Evolutionary conservation across 208 protist species (phyloP), one percentile per base, ranked within the genome.

Genomic region (Acanthamoeba lenticulata): DNA sequence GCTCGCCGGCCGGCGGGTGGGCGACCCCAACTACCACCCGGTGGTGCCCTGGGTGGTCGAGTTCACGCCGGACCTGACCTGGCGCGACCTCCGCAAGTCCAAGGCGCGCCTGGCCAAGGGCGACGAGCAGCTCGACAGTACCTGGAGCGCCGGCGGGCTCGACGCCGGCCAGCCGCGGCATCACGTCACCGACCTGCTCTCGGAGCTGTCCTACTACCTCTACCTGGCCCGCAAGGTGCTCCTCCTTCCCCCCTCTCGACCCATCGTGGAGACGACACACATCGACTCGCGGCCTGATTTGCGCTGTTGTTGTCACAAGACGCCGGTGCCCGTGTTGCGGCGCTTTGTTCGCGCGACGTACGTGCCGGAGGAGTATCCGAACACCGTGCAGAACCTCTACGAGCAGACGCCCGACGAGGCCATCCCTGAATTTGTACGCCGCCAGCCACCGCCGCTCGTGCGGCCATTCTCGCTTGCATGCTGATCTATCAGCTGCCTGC

Each of bases 371-470:
- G 96, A 97, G 77, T 97, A 97, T 93, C 96, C 96, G 27, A 5
- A 32, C 6, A 91, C 96, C 0, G 67, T 97, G 45, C 83, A 94
- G 24, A 38, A 95, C 47, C 36, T 97, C 2, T 97, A 97, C 69
- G 44, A 96, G 13, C 97, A 95, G 96, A 97, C 96, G 15, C 96
- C 96, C 0, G 96, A 97, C 74, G 96, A 97, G 65, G 96, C 77
- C 74, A 97, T 97, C 36, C 96, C 96, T 1, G 96, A 97, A 57
- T 97, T 97, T 17, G 69, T 79, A 45, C 38, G 36, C 13, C 1
- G 11, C 38, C 6, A n/a, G 27, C 52, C 17, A 42, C 36, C 7
- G 5, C 4, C 65, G 0, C 11, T 9, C 6, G 15, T 44, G 13
- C 19, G 3, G 24, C 19, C 7, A 79, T 79, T 27, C 3, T n/a